A percentile compares a stretch with the other conserved stretches of the same genome.
Conservation (phyloP, 2,329 filamentous ascomycete species). For the Alternaria arbusti region DNA sequence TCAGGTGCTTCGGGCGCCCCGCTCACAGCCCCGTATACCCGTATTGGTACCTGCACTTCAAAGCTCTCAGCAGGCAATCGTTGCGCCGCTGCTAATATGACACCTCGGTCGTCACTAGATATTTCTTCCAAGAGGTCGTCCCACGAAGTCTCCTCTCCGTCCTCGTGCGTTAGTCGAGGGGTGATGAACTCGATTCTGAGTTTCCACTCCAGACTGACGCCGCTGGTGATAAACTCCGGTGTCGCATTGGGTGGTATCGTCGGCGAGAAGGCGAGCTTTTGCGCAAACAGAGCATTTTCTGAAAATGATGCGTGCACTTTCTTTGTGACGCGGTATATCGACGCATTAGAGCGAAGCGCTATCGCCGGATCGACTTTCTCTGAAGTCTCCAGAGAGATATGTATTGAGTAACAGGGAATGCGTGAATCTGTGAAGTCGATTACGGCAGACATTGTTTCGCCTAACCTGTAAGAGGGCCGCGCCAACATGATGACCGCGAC, state of each 20-base stretch:
- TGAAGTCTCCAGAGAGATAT: constrained; percentile 82
- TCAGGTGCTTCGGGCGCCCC: constrained; percentile 43
- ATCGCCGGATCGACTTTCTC: constrained; percentile 83
- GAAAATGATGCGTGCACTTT: constrained; percentile 79
- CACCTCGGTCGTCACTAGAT: constrained; percentile 77
- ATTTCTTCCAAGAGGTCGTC: constrained; percentile 75
- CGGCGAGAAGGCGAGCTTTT: constrained; percentile 78
- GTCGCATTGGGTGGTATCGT: constrained; percentile 84
- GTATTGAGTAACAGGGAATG: constrained; percentile 84
- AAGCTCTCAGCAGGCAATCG: constrained; percentile 85
- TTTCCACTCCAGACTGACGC: constrained; percentile 86
- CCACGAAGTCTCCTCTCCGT: constrained; percentile 36
- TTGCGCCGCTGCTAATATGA: constrained; percentile 78
- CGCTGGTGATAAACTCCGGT: constrained; percentile 90
- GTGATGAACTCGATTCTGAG: constrained; percentile 93
- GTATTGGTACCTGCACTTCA: constrained; percentile 83
- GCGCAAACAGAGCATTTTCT: constrained; percentile 82
- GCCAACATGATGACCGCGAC: constrained; percentile 90
- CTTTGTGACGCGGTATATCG: constrained; percentile 84
- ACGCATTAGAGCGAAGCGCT: constrained; percentile 83
- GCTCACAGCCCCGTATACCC: constrained; percentile 71
- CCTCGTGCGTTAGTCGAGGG: constrained; percentile 58
- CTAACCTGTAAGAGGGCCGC: constrained; percentile 85
- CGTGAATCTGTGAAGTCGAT: constrained; percentile 82
- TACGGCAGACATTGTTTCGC: constrained; percentile 82